Evolutionary conservation across 139 green algal species (phyloP).

Genomic region (Chlorella ohadii): DNA sequence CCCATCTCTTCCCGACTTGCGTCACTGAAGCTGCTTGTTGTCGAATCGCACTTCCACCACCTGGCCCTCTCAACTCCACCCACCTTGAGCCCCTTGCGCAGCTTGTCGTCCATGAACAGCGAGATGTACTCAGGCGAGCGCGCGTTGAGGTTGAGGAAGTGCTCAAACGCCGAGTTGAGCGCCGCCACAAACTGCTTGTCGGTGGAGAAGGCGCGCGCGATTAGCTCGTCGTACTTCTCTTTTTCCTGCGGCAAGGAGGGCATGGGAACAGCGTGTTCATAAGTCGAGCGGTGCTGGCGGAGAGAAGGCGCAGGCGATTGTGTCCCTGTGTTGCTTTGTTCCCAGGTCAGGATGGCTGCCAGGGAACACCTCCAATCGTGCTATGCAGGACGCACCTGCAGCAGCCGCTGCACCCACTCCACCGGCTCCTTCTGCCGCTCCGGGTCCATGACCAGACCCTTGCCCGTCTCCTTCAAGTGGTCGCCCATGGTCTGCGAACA

Average conservation of each 20-base stretch:
- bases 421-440: slow-evolving; percentile 84
- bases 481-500: slow-evolving; percentile 45
- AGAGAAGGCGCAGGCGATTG: no score
- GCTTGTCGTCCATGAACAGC: slow-evolving; percentile 97
- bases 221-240: slow-evolving; percentile 94
- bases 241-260: slow-evolving; percentile 25
- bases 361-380: no score
- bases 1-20: no score
- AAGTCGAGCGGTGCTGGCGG: no score
- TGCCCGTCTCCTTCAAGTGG: slow-evolving; percentile 78
- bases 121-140: slow-evolving; percentile 95
- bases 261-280: no score
- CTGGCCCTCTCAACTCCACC: not conserved
- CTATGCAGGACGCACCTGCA: slow-evolving; percentile 75
- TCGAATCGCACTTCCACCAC: not conserved
- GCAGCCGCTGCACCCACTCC: slow-evolving; percentile 88
- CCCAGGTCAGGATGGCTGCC: no score
- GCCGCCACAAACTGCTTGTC: slow-evolving; percentile 94
- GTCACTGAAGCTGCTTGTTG: no score
- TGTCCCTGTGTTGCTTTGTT: no score
- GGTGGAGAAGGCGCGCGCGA: slow-evolving; percentile 74
- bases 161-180: slow-evolving; percentile 93
- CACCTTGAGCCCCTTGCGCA: slow-evolving; percentile 73
- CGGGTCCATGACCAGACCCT: slow-evolving; percentile 74
- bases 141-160: slow-evolving; percentile 94